Evolutionary conservation across 306 rosid genomes (phyloP).

Genomic region (Prunus persica): Prunus_persica_NCBIv2 NC_034015.1:15464501-15465000

Average conservation of each 20-base stretch:
- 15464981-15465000: slow-evolving; percentile 91
- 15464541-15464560: slow-evolving; percentile 19
- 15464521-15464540: background rate
- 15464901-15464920: slow-evolving; percentile 63
- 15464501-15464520: slow-evolving; percentile 34
- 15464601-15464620: slow-evolving; percentile 3
- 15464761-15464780: background rate
- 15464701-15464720: slow-evolving; percentile 5
- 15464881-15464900: slow-evolving; percentile 47
- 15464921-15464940: slow-evolving; percentile 79
- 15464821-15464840: slow-evolving; percentile 1
- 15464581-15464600: slow-evolving; percentile 15
- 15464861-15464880: slow-evolving; percentile 13
- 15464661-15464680: slow-evolving; percentile 13
- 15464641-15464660: slow-evolving; percentile 8
- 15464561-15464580: slow-evolving; percentile 10
- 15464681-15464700: slow-evolving; percentile 9
- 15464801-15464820: background rate
- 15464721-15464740: slow-evolving; percentile 16
- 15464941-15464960: slow-evolving; percentile 93
- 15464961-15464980: slow-evolving; percentile 77
- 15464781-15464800: background rate
- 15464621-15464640: slow-evolving; percentile 5
- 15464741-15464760: slow-evolving; percentile 10
- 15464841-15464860: slow-evolving; percentile 34